A percentile compares a stretch with the other conserved stretches of the same genome.
These are phyloP conservation scores for Fusarium continuum DNA, from an alignment of 2,329 filamentous ascomycete genomes.

Conservation along the genomic window DNA sequence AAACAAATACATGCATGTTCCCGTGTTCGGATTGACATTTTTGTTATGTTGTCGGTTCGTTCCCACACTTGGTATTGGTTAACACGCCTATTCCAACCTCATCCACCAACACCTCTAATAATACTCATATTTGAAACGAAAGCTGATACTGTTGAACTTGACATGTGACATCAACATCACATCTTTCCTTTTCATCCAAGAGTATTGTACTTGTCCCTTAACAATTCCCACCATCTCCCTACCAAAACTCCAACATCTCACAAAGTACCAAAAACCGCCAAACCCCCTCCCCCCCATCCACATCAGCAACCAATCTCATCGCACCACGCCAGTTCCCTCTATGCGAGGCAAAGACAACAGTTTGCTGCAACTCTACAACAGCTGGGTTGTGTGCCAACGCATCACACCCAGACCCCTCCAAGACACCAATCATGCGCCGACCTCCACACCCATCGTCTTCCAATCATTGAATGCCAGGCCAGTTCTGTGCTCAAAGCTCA, in stretches of 20 bases:
- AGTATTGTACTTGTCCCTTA: conserved; percentile 29
- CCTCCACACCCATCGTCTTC: conserved; percentile 32
- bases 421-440: conserved; percentile 45
- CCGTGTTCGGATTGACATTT: conserved; percentile 30
- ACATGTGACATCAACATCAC: conserved; percentile 4
- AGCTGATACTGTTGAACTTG: neutral
- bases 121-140: conserved; percentile 10
- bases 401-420: conserved; percentile 25
- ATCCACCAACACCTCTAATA: neutral
- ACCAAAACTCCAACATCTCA: conserved; percentile 9
- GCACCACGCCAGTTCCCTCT: conserved; percentile 38
- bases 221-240: conserved; percentile 24
- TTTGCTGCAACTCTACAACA: conserved; percentile 31
- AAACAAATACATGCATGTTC: conserved; percentile 9
- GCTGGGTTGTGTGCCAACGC: conserved; percentile 36
- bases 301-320: conserved; percentile 27
- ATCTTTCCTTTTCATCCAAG: conserved; percentile 8
- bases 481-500: conserved; percentile 21
- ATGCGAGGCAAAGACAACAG: conserved; percentile 40
- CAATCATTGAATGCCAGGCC: conserved; percentile 41
- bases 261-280: conserved; percentile 2
- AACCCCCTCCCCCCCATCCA: conserved; percentile 23
- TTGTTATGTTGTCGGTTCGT: conserved; percentile 12
- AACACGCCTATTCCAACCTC: neutral
- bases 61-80: neutral